phyloP scores from a whole-genome alignment of 2,329 filamentous ascomycete genomes.

The Penicillium verrucosum region DNA sequence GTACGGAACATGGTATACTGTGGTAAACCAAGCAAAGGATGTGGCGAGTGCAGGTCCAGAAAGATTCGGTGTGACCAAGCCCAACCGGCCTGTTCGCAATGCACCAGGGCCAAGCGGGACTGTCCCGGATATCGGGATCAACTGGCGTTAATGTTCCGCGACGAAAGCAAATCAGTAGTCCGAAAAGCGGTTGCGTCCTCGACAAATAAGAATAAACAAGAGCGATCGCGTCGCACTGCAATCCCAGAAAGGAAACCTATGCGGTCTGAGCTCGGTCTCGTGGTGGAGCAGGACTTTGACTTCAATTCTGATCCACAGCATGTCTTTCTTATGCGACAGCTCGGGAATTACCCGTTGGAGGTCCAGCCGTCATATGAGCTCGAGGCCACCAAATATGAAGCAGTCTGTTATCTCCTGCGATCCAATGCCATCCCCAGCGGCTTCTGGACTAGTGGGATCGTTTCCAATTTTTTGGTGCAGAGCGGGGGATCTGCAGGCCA shows the following conservation, averaged over 20 bases:
- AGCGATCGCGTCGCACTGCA: conserved; percentile 22
- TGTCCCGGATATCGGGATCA: conserved; percentile 65
- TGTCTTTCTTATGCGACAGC: conserved; percentile 14
- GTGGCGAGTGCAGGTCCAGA: conserved; percentile 42
- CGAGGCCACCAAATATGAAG: conserved; percentile 31
- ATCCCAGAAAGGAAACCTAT: conserved; percentile 25
- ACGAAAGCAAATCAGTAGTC: conserved; percentile 62
- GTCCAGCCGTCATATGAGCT: conserved; percentile 24
- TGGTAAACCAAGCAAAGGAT: conserved; percentile 46
- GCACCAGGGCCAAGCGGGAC: conserved; percentile 56
- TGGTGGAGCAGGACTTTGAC: conserved; percentile 15
- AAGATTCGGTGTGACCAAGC: conserved; percentile 58
- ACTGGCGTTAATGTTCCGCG: conserved; percentile 63
- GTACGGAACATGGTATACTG: conserved; percentile 39
- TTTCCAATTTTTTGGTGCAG: conserved; percentile 21
- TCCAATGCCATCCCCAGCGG: conserved; percentile 33
- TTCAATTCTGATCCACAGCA: conserved; percentile 21
- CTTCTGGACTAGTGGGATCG: conserved; percentile 26
- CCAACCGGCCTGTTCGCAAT: conserved; percentile 61
- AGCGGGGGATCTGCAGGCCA: conserved; percentile 24
- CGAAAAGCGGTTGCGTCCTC: conserved; percentile 49
- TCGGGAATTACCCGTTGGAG: conserved; percentile 16
- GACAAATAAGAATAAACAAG: conserved; percentile 18
- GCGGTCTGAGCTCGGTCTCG: conserved; percentile 2
- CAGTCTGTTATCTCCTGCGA: conserved; percentile 36